Percentiles rank a stretch among this genome's conserved stretches.
Evolutionary conservation across 805 yeast species (phyloP).

Genomic region (Candida railenensis): DNA sequence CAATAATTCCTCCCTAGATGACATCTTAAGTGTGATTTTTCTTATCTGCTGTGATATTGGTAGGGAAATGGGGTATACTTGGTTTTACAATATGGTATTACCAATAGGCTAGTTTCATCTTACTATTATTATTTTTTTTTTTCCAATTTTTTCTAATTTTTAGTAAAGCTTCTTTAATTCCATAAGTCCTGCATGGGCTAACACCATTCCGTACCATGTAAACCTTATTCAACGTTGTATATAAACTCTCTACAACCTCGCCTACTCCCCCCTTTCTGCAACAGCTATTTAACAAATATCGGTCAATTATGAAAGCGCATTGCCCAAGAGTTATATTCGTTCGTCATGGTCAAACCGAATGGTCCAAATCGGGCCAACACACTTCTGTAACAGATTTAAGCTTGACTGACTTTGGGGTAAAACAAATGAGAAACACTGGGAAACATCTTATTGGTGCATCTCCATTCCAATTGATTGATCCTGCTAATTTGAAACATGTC

Average conservation of each 20-base stretch:
- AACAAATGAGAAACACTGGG: constrained; percentile 76
- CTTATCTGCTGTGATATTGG: no score
- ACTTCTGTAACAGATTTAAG: constrained; percentile 84
- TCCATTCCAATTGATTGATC: constrained; percentile 57
- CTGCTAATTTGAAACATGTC: constrained; percentile 58
- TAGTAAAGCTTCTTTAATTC: neutral
- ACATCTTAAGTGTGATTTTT: no score
- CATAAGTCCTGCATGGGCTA: neutral
- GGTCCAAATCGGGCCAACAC: constrained; percentile 93
- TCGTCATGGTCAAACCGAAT: constrained; percentile 91
- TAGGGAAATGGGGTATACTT: no score
- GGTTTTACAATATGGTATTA: neutral
- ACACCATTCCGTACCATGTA: neutral
- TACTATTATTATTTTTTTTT: no score
- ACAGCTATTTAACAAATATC: no score
- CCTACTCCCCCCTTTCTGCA: no score
- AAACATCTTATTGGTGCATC: constrained; percentile 58
- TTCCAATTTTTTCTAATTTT: no score
- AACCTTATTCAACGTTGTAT: neutral
- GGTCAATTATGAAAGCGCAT: constrained; percentile 17
- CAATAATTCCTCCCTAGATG: constrained; percentile 47
- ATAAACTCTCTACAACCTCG: no score
- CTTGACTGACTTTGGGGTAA: constrained; percentile 74
- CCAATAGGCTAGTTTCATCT: neutral
- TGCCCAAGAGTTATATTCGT: constrained; percentile 71